These are phyloP conservation scores for Endocladia muricata DNA, from an alignment of 31 red algal species.

Conservation along the genomic window DNA sequence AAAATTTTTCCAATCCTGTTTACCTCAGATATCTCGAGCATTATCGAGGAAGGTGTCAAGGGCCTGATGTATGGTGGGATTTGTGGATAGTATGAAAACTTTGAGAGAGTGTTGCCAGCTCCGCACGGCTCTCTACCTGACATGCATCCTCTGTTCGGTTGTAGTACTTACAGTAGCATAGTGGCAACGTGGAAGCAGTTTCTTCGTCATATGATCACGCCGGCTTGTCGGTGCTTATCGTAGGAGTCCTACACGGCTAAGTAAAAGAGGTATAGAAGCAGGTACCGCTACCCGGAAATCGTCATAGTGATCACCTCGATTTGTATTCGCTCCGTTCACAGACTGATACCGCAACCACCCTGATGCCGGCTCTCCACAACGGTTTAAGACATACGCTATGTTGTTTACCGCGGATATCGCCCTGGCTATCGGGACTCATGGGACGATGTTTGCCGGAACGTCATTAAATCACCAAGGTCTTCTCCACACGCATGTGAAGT, in stretches of 20 bases:
- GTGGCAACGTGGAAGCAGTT: not conserved
- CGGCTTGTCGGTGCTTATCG: not conserved
- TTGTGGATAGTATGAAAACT: not conserved
- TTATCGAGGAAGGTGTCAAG: no score
- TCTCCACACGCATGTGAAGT: not conserved
- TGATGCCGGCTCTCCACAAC: not conserved
- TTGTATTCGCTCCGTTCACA: not conserved
- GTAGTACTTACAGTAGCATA: not conserved
- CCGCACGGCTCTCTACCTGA: not conserved
- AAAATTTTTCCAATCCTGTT: no score
- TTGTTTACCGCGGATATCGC: not conserved
- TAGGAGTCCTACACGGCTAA: not conserved
- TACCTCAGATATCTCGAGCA: no score
- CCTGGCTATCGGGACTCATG: not conserved
- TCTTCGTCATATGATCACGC: not conserved
- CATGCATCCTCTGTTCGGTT: not conserved
- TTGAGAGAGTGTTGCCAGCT: not conserved
- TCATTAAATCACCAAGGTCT: slow-evolving; percentile 9
- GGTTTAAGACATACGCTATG: not conserved
- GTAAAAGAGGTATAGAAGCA: not conserved
- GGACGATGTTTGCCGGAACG: not conserved
- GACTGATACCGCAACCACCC: not conserved
- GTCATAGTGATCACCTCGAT: not conserved
- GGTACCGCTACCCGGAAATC: not conserved
- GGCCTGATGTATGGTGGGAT: no score